Evolutionary conservation across 148 eudicot species (phyloP), one percentile per base, ranked within the genome.

Genomic region (Chenopodium berlandieri): DNA sequence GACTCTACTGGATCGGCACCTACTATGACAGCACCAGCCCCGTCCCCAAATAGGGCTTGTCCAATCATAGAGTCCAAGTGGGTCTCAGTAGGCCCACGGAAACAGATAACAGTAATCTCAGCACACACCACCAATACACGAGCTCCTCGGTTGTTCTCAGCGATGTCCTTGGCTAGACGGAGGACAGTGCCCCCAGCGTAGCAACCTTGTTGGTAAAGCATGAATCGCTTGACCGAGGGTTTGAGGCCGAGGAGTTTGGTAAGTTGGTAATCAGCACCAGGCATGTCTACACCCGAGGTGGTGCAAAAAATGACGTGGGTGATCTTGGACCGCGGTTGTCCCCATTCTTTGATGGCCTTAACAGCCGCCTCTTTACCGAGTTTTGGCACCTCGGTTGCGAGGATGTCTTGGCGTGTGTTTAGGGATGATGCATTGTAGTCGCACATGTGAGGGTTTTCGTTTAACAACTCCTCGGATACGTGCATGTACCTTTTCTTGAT

Each of bases 301-400:
- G 75, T 73, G 75, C 75, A 73, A 4, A 73, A 73, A 31, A 73
- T 73, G 22, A 69, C 73, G 34, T 69, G 73, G 46, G 73, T 69
- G 23, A 69, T 69, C 73, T 69, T 69, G 22, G 73, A 69, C 34
- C 73, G 46, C 10, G 73, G 73, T 34, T 69, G 73, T 22, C 73
- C 73, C 73, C 73, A 73, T 10, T 73, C 75, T 44, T 73, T 73
- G 52, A 73, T 73, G 75, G 75, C 75, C 56, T 73, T 73, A 23
- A 73, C 56, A 9, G 75, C 75, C 7, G 75, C 75, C 32, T 73
- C 75, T 73, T 73, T 73, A 14, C 75, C 75, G 27, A 73, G 52
- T 23, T 73, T 73, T 8, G 75, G 75, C 31, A 73, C 56, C 20
- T 73, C 75, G 11, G 73, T 69, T 69, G 73, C 73, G 34, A 69